A percentile compares a stretch with the other conserved stretches of the same genome.
Evolutionary conservation across 2,329 filamentous ascomycete species (phyloP).

Genomic region (Penicillium sp.): DNA sequence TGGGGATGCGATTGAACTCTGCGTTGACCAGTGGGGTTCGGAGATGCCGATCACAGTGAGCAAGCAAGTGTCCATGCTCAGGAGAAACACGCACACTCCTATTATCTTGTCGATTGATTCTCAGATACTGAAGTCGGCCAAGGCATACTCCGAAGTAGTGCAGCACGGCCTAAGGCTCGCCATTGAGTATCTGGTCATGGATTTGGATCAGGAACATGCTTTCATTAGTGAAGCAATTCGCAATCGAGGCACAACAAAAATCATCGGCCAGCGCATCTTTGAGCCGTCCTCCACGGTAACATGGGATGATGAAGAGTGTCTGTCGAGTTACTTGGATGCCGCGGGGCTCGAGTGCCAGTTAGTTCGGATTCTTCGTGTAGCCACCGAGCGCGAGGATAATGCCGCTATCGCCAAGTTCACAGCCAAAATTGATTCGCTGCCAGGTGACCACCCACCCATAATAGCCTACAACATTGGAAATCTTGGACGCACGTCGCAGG

Average conservation of each 20-base stretch:
- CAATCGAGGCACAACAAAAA: constrained; percentile 46
- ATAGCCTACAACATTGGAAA: constrained; percentile 49
- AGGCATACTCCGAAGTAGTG: constrained; percentile 41
- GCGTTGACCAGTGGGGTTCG: constrained; percentile 62
- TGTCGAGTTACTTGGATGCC: constrained; percentile 41
- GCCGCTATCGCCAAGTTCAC: constrained; percentile 42
- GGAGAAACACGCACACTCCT: constrained; percentile 61
- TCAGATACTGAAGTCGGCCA: constrained; percentile 25
- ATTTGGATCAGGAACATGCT: constrained; percentile 39
- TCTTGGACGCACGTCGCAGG: constrained; percentile 50
- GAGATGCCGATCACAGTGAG: constrained; percentile 57
- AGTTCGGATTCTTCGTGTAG: constrained; percentile 44
- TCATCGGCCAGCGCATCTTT: constrained; percentile 45
- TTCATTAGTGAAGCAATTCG: constrained; percentile 34
- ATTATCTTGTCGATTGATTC: constrained; percentile 62
- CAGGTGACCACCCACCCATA: constrained; percentile 37
- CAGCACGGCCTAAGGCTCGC: constrained; percentile 46
- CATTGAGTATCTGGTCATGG: constrained; percentile 47
- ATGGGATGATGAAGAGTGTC: constrained; percentile 42
- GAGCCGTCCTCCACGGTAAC: constrained; percentile 33
- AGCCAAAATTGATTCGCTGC: constrained; percentile 39
- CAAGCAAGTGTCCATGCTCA: constrained; percentile 61
- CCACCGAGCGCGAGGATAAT: constrained; percentile 44
- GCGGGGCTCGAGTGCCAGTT: constrained; percentile 45
- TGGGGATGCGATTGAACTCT: constrained; percentile 65